Base-by-base conservation (phyloP, 2,329 filamentous ascomycete species). In the Ascochyta viciae-villosae region DNA sequence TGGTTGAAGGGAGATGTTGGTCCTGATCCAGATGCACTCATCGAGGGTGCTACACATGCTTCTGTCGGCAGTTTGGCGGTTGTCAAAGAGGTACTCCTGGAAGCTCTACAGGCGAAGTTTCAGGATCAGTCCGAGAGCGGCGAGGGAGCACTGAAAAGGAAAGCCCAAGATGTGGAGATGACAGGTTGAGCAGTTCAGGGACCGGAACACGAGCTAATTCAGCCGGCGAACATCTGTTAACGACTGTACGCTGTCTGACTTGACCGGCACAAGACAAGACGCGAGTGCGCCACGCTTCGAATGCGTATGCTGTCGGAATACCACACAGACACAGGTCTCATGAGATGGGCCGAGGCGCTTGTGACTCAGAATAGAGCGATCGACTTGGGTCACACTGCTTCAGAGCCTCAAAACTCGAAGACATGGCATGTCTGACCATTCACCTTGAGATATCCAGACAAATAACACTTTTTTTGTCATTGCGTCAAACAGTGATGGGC, bases 1-100 rank as follows among this genome's bases (percentile, higher is more conserved):
- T 99, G 95, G 95, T 85, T 96, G 70, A 97, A 93, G 78, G 94
- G 95, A 16, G 82, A 88, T 70, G 76, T 73, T 62, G 80, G 77
- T 45, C 68, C 66, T 49, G 75, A 72, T 50, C 77, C 77, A 39
- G 85, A 87, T 55, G 74, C 80, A 16, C 74, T 90, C 46, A 79
- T 88, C 29, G 86, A 89, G 65, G 82, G 82, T 57, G 87, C 87
- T 47, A 85, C 88, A 27, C 83, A 85, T 68, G 86, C 87, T 31
- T 86, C 87, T 39, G 74, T 82, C 16, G 82, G 85, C 37, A 81
- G 83, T 31, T 79, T 87, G 57, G 77, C 81, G 3, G 86, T 89
- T 37, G 77, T 89, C 45, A 81, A 81, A 46, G 85, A 87, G 51
- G 85, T 86, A 49, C 77, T 89, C 15, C 83, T 81, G 51, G 87